A percentile compares a stretch with the other conserved stretches of the same genome.
Evolutionary conservation across 2,329 filamentous ascomycete species (phyloP).

Genomic region (Endothia cerciana): DNA sequence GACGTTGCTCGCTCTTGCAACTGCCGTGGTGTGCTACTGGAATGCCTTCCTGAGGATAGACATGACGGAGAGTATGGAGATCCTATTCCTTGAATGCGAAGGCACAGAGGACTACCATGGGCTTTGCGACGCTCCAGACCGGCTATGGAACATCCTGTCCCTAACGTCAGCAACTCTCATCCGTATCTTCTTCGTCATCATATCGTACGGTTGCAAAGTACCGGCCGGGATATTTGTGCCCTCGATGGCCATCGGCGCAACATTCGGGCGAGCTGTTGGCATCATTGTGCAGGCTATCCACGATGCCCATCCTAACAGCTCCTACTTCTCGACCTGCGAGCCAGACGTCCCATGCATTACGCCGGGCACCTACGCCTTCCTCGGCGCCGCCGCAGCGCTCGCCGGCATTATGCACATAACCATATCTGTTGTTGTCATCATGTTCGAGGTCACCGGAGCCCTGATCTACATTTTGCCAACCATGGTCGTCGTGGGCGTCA

Average conservation of each 20-base stretch:
- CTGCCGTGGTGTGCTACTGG: constrained; percentile 92
- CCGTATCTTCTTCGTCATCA: constrained; percentile 82
- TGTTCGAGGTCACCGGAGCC: constrained; percentile 98
- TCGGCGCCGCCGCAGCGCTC: constrained; percentile 88
- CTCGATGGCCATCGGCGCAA: constrained; percentile 95
- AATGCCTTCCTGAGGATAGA: constrained; percentile 95
- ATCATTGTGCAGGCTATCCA: constrained; percentile 91
- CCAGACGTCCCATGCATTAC: constrained; percentile 96
- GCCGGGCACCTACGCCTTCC: constrained; percentile 93
- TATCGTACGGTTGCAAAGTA: constrained; percentile 97
- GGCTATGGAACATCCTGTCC: constrained; percentile 78
- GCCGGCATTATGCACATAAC: constrained; percentile 99
- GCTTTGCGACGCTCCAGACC: constrained; percentile 78
- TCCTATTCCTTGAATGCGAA: constrained; percentile 92
- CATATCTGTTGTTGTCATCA: constrained; percentile 95
- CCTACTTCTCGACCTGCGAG: constrained; percentile 86
- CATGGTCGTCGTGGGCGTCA: constrained; percentile 98
- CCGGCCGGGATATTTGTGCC: constrained; percentile 97
- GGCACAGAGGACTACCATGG: constrained; percentile 86
- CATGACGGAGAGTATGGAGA: constrained; percentile 99
- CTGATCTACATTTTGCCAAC: constrained; percentile 96
- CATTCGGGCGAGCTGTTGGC: constrained; percentile 91
- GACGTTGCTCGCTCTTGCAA: constrained; percentile 78
- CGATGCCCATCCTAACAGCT: constrained; percentile 78
- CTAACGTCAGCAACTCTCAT: constrained; percentile 79